Base-by-base conservation (phyloP, 108 stramenopile genomes). In the Cyclotella sp. region DNA sequence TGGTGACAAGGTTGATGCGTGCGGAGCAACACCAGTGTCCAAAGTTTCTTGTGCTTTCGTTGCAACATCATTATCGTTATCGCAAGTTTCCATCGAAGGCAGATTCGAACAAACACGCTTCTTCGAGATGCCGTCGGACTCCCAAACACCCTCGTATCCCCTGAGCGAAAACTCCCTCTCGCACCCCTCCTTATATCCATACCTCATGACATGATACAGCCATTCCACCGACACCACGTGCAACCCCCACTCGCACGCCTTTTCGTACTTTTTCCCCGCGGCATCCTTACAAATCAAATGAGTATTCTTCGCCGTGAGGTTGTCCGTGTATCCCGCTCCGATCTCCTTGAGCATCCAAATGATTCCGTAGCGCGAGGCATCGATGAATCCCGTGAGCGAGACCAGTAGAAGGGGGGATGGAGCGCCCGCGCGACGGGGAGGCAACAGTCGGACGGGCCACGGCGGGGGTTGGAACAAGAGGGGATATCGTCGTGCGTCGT, bases 171-270 rank as follows among this genome's bases (percentile, higher is more conserved):
- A 89, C 46, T 63, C 51, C 6, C 40, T 42, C 68, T 91, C 90
- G 43, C 83, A 89, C 1, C 87, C 81, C 63, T 69, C 53, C 30
- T 75, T 53, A 26, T 84, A 93, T 24, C 93, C 93, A 75, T 82
- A 67, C 55, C 85, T 53, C 2, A 84, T 41, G 26, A 90, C 66
- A 77, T 94, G 88, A 65, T 83, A 84, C 28, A 94, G 58, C 93
- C 93, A 94, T 4, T 91, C 85, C 12, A 91, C n/a, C 14, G 89
- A 79, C 10, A 94, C 90, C 26, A 89, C 84, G 58, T 87, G 84
- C 52, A 91, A 46, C 34, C 85, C 86, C 91, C 91, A 94, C 61
- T 94, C 91, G 16, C 80, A 40, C 22, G 91, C 91, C 58, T 89
- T 91, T 19, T 66, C 44, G 44, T 81, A 82, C 67, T 94, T 92